Percentiles rank a stretch among this genome's conserved stretches.
Evolutionary conservation across 1,284 basidiomycete genomes (phyloP).

Genomic region (Puccinia coronata): DNA sequence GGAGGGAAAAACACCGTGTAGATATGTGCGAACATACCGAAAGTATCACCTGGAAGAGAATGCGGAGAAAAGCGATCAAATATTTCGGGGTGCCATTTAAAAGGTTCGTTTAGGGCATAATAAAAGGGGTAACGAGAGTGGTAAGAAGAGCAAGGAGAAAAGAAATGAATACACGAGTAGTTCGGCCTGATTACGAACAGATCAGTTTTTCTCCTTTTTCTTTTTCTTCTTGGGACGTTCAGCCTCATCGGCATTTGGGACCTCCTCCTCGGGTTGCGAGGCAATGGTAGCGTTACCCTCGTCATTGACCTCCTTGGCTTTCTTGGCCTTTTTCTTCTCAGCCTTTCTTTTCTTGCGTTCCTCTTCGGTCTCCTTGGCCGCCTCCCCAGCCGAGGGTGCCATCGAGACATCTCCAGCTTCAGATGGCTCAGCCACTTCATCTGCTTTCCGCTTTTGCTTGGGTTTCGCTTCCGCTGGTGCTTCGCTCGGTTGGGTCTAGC

Average conservation of each 20-base stretch:
- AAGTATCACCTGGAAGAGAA: no score
- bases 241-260: neutral
- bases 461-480: constrained; percentile 55
- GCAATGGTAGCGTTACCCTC: constrained; percentile 28
- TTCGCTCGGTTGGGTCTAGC: constrained; percentile 42
- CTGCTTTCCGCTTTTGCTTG: constrained; percentile 53
- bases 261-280: constrained; percentile 7
- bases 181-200: neutral
- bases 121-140: no score
- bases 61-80: no score
- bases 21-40: no score
- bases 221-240: constrained; percentile 46
- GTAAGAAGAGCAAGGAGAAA: neutral
- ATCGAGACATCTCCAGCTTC: constrained; percentile 62
- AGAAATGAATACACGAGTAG: neutral
- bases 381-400: constrained; percentile 60
- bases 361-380: constrained; percentile 55
- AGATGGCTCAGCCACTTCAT: constrained; percentile 53
- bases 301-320: constrained; percentile 47
- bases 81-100: no score
- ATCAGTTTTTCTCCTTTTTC: constrained; percentile 51
- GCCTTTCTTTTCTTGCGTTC: constrained; percentile 57
- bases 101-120: no score
- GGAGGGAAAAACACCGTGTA: no score
- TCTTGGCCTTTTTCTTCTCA: constrained; percentile 59